phyloP scores from a whole-genome alignment of 2,329 filamentous ascomycete species.

The Aspergillus arachidicola region DNA sequence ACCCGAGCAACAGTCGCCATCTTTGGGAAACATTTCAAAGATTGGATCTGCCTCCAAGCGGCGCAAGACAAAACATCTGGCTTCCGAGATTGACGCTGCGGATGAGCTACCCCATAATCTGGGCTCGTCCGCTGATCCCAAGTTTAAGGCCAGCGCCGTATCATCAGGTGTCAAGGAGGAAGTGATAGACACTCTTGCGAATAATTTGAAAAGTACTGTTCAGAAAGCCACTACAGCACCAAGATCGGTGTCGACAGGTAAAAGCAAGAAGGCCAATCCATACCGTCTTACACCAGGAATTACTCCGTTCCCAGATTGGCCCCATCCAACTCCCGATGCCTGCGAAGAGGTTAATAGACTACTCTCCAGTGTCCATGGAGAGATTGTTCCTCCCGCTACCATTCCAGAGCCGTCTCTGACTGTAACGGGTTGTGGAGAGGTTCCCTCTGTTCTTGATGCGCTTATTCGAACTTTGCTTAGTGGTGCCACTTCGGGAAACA shows the following conservation, averaged over 20 bases:
- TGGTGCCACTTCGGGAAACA: slow-evolving; percentile 61
- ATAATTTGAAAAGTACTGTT: not conserved
- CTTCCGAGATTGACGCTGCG: slow-evolving; percentile 17
- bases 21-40: slow-evolving; percentile 29
- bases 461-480: slow-evolving; percentile 64
- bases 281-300: slow-evolving; percentile 59
- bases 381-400: slow-evolving; percentile 63
- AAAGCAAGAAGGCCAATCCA: slow-evolving; percentile 30
- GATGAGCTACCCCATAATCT: slow-evolving; percentile 61
- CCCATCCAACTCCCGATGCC: slow-evolving; percentile 66
- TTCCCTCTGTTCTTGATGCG: slow-evolving; percentile 66
- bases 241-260: slow-evolving; percentile 14
- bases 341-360: slow-evolving; percentile 70
- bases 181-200: too few species aligned
- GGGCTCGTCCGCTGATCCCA: slow-evolving; percentile 35
- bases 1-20: not conserved
- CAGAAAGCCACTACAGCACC: slow-evolving; percentile 15
- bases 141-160: not conserved
- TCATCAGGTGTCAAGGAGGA: not conserved
- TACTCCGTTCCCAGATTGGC: slow-evolving; percentile 68
- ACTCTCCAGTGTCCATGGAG: slow-evolving; percentile 67
- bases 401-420: slow-evolving; percentile 71
- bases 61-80: slow-evolving; percentile 15
- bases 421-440: slow-evolving; percentile 70
- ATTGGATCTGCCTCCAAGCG: slow-evolving; percentile 34